phyloP scores from a whole-genome alignment of 2,329 filamentous ascomycete genomes.

The Scytalidium lignicola region DNA sequence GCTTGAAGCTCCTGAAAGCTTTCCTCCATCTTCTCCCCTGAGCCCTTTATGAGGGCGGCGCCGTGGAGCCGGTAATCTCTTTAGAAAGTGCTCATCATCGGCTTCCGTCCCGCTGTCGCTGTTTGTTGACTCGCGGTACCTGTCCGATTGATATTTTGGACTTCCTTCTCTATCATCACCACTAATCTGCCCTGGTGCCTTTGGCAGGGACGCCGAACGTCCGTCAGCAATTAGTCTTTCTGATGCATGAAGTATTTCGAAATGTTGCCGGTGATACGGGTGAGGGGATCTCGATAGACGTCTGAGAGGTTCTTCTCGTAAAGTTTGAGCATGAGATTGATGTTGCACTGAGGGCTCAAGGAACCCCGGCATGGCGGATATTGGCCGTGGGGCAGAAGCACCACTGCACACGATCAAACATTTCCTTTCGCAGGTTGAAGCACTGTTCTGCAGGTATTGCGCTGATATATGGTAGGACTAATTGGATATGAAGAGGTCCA shows the following conservation, averaged over 20 bases:
- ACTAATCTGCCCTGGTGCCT: slow-evolving; percentile 21
- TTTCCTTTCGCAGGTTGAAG: slow-evolving; percentile 9
- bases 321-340: slow-evolving; percentile 16
- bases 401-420: slow-evolving; percentile 13
- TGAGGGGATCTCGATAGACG: slow-evolving; percentile 53
- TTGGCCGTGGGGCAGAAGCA: slow-evolving; percentile 11
- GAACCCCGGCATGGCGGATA: slow-evolving; percentile 22
- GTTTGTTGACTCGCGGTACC: slow-evolving; percentile 39
- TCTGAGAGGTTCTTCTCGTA: slow-evolving; percentile 18
- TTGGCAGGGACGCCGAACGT: slow-evolving; percentile 18
- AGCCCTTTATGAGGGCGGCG: slow-evolving; percentile 71
- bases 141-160: slow-evolving; percentile 11
- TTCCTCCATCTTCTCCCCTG: slow-evolving; percentile 51
- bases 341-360: slow-evolving; percentile 2
- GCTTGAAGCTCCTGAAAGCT: slow-evolving; percentile 49
- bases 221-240: slow-evolving; percentile 28
- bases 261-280: slow-evolving; percentile 58
- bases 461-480: not conserved
- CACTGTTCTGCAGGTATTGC: not conserved
- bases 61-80: slow-evolving; percentile 77
- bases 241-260: slow-evolving; percentile 49
- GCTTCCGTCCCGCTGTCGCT: slow-evolving; percentile 94
- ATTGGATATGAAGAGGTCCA: not conserved
- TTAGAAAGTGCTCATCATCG: slow-evolving; percentile 87
- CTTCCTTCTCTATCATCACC: slow-evolving; percentile 27